Percentiles rank a stretch among this genome's conserved stretches.
These are phyloP conservation scores for Boletus fagicola DNA, from an alignment of 768 basidiomycete species.

Conservation along the genomic window DNA sequence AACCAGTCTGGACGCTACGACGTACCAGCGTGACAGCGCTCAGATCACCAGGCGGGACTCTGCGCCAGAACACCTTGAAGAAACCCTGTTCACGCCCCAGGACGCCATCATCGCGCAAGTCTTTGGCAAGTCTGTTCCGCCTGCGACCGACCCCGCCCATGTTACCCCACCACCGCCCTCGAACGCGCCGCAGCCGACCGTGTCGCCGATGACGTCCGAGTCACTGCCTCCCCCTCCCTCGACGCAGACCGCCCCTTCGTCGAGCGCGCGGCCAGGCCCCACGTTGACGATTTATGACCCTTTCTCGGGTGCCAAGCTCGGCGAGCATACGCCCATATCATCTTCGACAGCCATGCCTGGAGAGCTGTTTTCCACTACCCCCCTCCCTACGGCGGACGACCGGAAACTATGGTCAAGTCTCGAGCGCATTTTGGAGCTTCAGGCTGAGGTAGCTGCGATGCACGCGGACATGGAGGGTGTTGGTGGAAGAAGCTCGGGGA, in stretches of 20 bases:
- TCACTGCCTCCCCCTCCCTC: slow-evolving; percentile 12
- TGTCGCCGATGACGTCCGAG: slow-evolving; percentile 16
- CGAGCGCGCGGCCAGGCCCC: slow-evolving; percentile 1
- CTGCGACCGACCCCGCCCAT: not conserved
- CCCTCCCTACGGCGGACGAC: slow-evolving; percentile 30
- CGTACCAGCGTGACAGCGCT: slow-evolving; percentile 1
- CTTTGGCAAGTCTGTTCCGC: slow-evolving; percentile 13
- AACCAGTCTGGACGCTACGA: slow-evolving; percentile 5
- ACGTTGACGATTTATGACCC: slow-evolving; percentile 33
- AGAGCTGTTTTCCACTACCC: slow-evolving; percentile 1
- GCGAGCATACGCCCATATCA: slow-evolving; percentile 15
- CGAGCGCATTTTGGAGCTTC: slow-evolving; percentile 65
- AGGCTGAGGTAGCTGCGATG: slow-evolving; percentile 68
- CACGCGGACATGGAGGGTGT: slow-evolving; percentile 76
- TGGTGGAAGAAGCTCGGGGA: slow-evolving; percentile 13
- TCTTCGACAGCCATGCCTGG: slow-evolving; percentile 7
- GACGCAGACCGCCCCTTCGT: not conserved
- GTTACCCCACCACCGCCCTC: slow-evolving; percentile 1
- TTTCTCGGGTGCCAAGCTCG: slow-evolving; percentile 30
- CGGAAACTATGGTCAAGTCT: slow-evolving; percentile 68
- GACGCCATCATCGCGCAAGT: slow-evolving; percentile 57
- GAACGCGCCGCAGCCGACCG: slow-evolving; percentile 11
- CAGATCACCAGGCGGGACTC: not conserved
- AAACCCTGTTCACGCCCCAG: slow-evolving; percentile 50
- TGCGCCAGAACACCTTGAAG: not conserved